Evolutionary conservation across 805 yeast species (phyloP), one percentile per base, ranked within the genome.

Genomic region (Kuraishia ogatae): DNA sequence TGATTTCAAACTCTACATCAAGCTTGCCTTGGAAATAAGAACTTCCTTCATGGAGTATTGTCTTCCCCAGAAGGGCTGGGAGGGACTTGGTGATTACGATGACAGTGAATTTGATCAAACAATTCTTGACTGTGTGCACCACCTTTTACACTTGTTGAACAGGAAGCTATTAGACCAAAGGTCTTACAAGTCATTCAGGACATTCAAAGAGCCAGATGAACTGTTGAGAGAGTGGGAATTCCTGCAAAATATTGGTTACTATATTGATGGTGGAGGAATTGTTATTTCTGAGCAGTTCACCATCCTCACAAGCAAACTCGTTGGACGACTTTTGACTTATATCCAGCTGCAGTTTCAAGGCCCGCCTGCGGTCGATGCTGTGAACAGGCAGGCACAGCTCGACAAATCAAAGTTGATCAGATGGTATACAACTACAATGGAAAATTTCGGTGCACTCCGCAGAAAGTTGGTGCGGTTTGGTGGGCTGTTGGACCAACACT

Each of bases 151-250:
- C 17, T 71, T 94, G 52, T 70, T 93, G 35, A 85, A 87, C 62
- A 78, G 84, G 62, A 94, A 93, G 67, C 76, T 92, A 52, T 72
- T 90, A 51, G 96, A 90, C 61, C 84, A 91, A 0, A 79, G 81
- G 55, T 76, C 81, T 2, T 74, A 76, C 3, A 74, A 75, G 48
- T 80, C 86, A 15, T 88, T 89, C 71, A 80, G 91, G 61, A 87
- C 96, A 0, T 89, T 89, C 68, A 89, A 89, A 63, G 97, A 89
- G 63, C 92, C 97, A 1, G 99, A 93, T 61, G 91, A 87, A 64
- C 73, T 94, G 52, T 96, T 90, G 63, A 81, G 77, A 54, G 88
- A 88, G 50, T 94, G 96, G 92, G 77, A 79, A 29, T 84, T 85
- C 61, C 73, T 94, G 60, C 87, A 81, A 61, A 83, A 84, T 61